These are phyloP conservation scores for Aspergillus pseudonomiae DNA, from an alignment of 2,329 filamentous ascomycete genomes.

Conservation along the genomic window DNA sequence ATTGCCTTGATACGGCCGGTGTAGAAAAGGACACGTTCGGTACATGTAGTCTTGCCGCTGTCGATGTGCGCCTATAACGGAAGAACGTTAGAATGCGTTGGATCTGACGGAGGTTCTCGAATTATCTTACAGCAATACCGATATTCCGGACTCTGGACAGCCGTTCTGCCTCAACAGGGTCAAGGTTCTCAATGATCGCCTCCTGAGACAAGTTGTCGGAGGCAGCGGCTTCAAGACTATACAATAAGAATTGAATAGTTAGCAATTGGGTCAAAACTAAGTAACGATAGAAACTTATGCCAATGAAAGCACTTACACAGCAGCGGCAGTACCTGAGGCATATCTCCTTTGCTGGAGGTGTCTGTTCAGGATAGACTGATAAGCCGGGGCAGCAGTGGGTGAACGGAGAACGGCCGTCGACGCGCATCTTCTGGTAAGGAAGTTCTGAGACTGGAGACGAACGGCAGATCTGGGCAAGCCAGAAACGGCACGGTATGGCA, in stretches of 20 bases:
- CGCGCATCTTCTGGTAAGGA: slow-evolving; percentile 43
- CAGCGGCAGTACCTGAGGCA: slow-evolving; percentile 47
- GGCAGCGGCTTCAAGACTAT: slow-evolving; percentile 57
- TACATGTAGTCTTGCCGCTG: slow-evolving; percentile 95
- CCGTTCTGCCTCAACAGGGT: slow-evolving; percentile 75
- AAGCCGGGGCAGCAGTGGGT: slow-evolving; percentile 34
- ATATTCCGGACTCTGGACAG: slow-evolving; percentile 89
- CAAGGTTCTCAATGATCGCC: slow-evolving; percentile 76
- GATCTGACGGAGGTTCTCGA: too few relatives aligned
- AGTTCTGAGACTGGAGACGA: slow-evolving; percentile 39
- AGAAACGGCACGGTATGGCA: slow-evolving; percentile 42
- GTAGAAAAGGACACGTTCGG: slow-evolving; percentile 96
- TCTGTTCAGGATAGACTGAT: slow-evolving; percentile 41
- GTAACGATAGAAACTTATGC: not conserved
- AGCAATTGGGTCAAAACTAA: slow-evolving; percentile 6
- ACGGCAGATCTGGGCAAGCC: slow-evolving; percentile 37
- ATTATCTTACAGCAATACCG: slow-evolving; percentile 79
- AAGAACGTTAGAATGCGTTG: not conserved
- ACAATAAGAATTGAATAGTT: slow-evolving; percentile 13
- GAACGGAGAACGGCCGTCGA: slow-evolving; percentile 41
- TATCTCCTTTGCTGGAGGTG: slow-evolving; percentile 48
- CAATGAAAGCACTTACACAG: slow-evolving; percentile 40
- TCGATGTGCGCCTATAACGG: slow-evolving; percentile 83
- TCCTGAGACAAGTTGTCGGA: slow-evolving; percentile 62
- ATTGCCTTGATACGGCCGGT: slow-evolving; percentile 96